Base-by-base conservation (phyloP, 371 early-diverging fungal genomes). In the Apophysomyces ossiformis region DNA sequence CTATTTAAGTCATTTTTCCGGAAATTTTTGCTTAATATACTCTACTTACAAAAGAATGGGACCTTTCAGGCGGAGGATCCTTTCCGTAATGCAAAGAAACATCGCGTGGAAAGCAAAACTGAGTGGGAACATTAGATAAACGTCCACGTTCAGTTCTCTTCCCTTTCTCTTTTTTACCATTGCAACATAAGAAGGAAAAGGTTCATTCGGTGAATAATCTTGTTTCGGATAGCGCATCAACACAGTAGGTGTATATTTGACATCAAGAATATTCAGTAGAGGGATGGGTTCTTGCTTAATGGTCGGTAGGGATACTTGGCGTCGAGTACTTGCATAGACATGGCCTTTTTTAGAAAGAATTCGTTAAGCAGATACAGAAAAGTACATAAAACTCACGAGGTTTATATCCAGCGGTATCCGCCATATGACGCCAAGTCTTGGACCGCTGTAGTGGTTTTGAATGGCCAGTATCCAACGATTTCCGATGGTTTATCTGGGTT, bases 101-200 rank as follows among this genome's bases (percentile, higher is more conserved):
- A 57, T 90, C 88, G 69, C 82, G 86, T 12, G 94, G 94, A 72
- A 92, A 93, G 63, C 92, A 92, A 77, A 93, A 93, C 93, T 93
- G 66, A 71, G 56, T 16, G 44, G 32, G n/a, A 21, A 58, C 44
- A 59, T 7, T n/a, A 57, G 13, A 37, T 41, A 8, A 41, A 4
- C 32, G 32, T 2, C 32, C 32, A 26, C 32, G 2, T 26, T 26
- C 32, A 26, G 37, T 47, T 69, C 5, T 21, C 58, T 5, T 21
- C 46, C 3, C 8, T 37, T 26, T 18, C 21, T 56, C 16, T 39
- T 66, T 16, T 41, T 74, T 75, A 90, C 91, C 90, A 93, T 88
- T 26, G 89, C 80, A 35, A 87, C 66, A 66, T 84, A 83, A 8
- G 86, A 61, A 4, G 93, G 92, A 69, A 91, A 92, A 9, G 77